Percentiles rank a stretch among this genome's conserved stretches.
These are phyloP conservation scores for Aspergillus bertholletiae DNA, from an alignment of 495 filamentous ascomycete species.

Conservation along the genomic window DNA sequence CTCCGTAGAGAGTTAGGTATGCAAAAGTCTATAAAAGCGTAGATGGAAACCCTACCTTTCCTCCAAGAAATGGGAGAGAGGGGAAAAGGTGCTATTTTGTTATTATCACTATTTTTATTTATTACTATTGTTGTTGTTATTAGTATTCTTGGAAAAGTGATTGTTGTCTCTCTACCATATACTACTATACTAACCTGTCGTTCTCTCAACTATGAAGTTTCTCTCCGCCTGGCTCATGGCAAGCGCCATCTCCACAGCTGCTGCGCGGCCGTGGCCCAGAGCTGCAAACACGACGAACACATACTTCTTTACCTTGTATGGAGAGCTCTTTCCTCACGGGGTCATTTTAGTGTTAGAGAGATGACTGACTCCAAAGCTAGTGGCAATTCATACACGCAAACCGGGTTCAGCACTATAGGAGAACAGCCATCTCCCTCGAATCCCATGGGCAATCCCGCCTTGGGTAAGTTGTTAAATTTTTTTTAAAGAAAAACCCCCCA, in stretches of 20 bases:
- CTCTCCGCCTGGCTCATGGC: slow-evolving; percentile 12
- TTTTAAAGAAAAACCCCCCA: no score
- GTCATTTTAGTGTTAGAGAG: neutral
- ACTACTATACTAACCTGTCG: neutral
- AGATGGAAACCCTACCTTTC: neutral
- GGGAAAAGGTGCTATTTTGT: no score
- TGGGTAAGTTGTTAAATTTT: no score
- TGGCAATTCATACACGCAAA: slow-evolving; percentile 60
- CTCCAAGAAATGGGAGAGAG: no score
- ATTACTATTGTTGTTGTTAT: no score
- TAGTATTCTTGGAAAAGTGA: no score
- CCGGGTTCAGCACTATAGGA: slow-evolving; percentile 60
- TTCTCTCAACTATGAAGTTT: slow-evolving; percentile 14
- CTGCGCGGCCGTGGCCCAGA: slow-evolving; percentile 18
- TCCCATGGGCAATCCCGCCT: slow-evolving; percentile 70
- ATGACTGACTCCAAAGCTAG: slow-evolving; percentile 5
- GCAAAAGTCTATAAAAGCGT: no score
- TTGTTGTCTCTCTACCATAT: neutral
- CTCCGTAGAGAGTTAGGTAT: no score
- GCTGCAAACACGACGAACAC: slow-evolving; percentile 14
- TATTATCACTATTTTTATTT: no score
- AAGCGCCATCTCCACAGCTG: slow-evolving; percentile 12
- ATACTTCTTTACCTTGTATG: slow-evolving; percentile 38
- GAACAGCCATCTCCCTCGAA: slow-evolving; percentile 59
- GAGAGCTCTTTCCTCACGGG: neutral